These are phyloP conservation scores for Dipteronia sinensis DNA, from an alignment of 345 rosid species.

Conservation along the genomic window DNA sequence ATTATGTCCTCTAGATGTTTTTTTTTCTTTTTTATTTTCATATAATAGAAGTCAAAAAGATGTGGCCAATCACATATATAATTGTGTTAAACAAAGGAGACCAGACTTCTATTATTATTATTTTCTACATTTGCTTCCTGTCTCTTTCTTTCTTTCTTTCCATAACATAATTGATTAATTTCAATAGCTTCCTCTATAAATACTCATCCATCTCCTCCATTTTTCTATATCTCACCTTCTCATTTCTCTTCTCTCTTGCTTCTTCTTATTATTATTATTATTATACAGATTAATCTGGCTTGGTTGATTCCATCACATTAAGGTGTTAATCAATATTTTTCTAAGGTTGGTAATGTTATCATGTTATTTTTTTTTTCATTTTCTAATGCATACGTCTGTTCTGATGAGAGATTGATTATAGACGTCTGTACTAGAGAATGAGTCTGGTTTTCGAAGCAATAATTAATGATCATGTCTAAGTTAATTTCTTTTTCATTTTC, in stretches of 20 bases:
- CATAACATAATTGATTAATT: neutral
- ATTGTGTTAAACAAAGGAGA: neutral
- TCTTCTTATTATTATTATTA: too few relatives aligned
- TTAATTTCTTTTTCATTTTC: neutral
- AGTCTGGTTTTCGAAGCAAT: too few relatives aligned
- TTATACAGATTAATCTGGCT: too few relatives aligned
- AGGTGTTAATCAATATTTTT: neutral
- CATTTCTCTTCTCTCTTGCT: neutral
- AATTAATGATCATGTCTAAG: too few relatives aligned
- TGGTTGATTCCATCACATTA: neutral
- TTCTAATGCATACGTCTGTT: too few relatives aligned
- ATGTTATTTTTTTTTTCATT: neutral
- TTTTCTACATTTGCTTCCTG: neutral
- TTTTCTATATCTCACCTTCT: neutral
- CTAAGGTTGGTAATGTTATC: constrained; percentile 1
- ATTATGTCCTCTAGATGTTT: neutral
- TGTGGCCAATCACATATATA: neutral
- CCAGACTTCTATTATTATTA: neutral
- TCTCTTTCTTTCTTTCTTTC: constrained; percentile 8
- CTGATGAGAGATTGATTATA: too few relatives aligned
- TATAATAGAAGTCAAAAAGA: neutral
- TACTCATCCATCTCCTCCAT: constrained; percentile 1
- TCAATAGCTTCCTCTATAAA: constrained; percentile 14
- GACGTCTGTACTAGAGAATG: too few relatives aligned
- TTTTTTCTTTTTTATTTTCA: neutral